These are phyloP conservation scores for Vitis hybrid DNA, from an alignment of 177 flowering plant species.

Conservation along the genomic window DNA sequence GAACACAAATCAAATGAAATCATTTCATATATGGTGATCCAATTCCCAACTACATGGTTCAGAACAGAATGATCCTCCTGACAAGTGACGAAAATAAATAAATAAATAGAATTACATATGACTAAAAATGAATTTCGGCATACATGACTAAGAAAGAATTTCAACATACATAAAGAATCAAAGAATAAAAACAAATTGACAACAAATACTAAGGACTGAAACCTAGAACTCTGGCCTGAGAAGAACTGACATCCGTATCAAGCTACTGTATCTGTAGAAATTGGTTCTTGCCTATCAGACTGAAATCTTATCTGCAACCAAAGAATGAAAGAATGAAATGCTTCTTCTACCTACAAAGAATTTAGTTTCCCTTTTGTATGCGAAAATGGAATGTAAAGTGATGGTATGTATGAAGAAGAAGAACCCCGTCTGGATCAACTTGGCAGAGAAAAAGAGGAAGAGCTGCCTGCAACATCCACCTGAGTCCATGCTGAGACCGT, in stretches of 20 bases:
- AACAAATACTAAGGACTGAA: conserved; percentile 15
- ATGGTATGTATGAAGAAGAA: conserved; percentile 2
- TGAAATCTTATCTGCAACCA: conserved; percentile 38
- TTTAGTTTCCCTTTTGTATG: conserved; percentile 27
- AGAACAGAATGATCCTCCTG: not conserved
- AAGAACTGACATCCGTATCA: conserved; percentile 14
- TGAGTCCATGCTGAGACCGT: conserved; percentile 92
- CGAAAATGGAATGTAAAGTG: conserved; percentile 6
- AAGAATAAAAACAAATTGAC: conserved; percentile 35
- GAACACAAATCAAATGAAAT: conserved; percentile 9
- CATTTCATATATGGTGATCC: conserved; percentile 17
- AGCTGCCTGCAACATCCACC: conserved; percentile 58
- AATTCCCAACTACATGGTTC: conserved; percentile 10
- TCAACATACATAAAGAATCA: conserved; percentile 38
- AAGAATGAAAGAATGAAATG: conserved; percentile 69
- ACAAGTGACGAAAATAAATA: not conserved
- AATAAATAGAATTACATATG: not conserved
- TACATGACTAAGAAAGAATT: conserved; percentile 13
- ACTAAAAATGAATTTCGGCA: conserved; percentile 6
- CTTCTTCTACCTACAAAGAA: conserved; percentile 59
- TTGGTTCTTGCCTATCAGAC: conserved; percentile 5
- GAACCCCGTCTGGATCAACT: conserved; percentile 27
- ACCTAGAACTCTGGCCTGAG: conserved; percentile 9
- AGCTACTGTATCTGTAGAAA: conserved; percentile 11
- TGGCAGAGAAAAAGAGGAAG: conserved; percentile 60